Evolutionary conservation across 2,329 filamentous ascomycete species (phyloP), one percentile per base, ranked within the genome.

Genomic region (Madurella mycetomatis): DNA sequence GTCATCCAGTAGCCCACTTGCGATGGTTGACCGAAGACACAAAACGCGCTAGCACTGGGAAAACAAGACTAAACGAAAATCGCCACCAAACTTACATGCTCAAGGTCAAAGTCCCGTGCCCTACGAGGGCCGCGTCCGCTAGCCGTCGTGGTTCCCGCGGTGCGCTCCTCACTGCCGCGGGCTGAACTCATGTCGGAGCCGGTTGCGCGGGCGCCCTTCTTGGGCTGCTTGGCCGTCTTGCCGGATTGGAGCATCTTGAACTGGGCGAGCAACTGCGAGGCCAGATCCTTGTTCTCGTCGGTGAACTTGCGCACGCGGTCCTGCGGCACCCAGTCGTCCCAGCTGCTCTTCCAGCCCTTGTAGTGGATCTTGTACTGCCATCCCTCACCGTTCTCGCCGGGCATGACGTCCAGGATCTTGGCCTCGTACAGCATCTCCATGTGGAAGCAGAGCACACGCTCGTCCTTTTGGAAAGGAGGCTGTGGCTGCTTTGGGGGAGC

Each of bases 331-430:
- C 92, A 97, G 75, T 99, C 94, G 75, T 99, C 94, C 94, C 94
- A 99, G 80, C 91, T 96, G 71, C 92, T 92, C 79, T 99, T 99
- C 94, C 94, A 99, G 67, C 94, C 94, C 73, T 97, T 97, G 77
- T 99, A 99, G 73, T 99, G 94, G 52, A 99, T 88, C 67, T 89
- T 88, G 76, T 95, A 99, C 69, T 90, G 84, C 68, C 84, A 91
- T 34, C 87, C 84, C 57, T 86, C 75, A 17, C 74, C 86, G 69
- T 84, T 85, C 72, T 88, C 86, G 66, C 86, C 86, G 43, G 66
- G 80, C 77, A 70, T 84, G 32, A 89, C 79, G 61, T 96, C 92
- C 60, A 95, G 83, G 49, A 99, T 86, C 74, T 97, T 97, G 62
- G 94, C 94, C 73, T 99, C 94, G 69, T 99, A 99, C 49, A 99